Conservation (phyloP, 768 basidiomycete species). For the Aureoboletus auriporus region DNA sequence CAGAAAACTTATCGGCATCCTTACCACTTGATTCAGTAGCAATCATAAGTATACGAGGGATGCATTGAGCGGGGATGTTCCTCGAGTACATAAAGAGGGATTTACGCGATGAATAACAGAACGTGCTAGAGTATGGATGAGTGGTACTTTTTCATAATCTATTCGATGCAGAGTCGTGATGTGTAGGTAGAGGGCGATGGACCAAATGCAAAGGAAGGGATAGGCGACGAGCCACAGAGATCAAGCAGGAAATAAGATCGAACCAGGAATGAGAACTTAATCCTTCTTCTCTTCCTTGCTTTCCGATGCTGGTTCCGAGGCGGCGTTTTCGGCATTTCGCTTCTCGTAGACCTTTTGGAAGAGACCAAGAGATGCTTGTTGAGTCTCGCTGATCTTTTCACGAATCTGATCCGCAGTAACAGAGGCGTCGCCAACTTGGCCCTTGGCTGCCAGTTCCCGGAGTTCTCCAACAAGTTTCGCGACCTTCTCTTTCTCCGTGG, state of each 20-base stretch:
- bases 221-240: conserved; percentile 13
- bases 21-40: no score
- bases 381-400: conserved; percentile 90
- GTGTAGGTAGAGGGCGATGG: neutral
- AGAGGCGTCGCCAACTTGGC: conserved; percentile 77
- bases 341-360: conserved; percentile 99
- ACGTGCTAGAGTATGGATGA: conserved; percentile 22
- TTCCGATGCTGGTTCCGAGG: conserved; percentile 40
- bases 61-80: conserved; percentile 25
- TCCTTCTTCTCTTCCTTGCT: conserved; percentile 81
- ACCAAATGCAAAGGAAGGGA: conserved; percentile 24
- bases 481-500: conserved; percentile 91
- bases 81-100: conserved; percentile 12
- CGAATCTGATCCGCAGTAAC: conserved; percentile 85
- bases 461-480: conserved; percentile 82
- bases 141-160: conserved; percentile 29
- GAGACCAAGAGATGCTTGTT: conserved; percentile 90
- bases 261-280: conserved; percentile 34
- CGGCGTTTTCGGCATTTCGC: conserved; percentile 67
- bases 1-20: no score
- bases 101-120: conserved; percentile 13
- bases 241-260: conserved; percentile 5
- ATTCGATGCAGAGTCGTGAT: conserved; percentile 18
- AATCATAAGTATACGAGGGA: neutral
- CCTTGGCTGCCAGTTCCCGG: conserved; percentile 85